Evolutionary conservation across 2,329 filamentous ascomycete species (phyloP).

Genomic region (Fusarium piperis): DNA sequence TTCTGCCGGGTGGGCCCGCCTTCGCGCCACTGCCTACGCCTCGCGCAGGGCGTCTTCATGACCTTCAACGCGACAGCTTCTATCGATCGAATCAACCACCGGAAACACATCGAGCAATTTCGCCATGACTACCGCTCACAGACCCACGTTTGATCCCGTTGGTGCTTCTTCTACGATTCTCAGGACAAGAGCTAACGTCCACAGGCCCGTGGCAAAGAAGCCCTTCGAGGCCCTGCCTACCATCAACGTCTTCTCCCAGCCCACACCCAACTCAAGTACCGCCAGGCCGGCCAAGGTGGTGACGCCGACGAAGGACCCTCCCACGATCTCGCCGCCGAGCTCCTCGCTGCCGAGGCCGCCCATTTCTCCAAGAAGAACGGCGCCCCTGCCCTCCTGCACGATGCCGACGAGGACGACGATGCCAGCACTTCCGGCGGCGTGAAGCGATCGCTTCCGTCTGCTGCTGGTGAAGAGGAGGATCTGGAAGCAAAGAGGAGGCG

Average conservation of each 20-base stretch:
- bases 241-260: slow-evolving; percentile 95
- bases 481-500: slow-evolving; percentile 83
- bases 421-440: slow-evolving; percentile 50
- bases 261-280: slow-evolving; percentile 90
- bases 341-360: slow-evolving; percentile 86
- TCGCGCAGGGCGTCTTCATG: slow-evolving; percentile 2
- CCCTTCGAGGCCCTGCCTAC: slow-evolving; percentile 90
- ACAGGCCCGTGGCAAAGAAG: slow-evolving; percentile 92
- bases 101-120: background rate
- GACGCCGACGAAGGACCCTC: slow-evolving; percentile 73
- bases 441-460: slow-evolving; percentile 66
- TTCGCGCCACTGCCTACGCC: slow-evolving; percentile 30
- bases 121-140: slow-evolving; percentile 73
- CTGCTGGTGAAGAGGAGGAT: slow-evolving; percentile 61
- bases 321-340: slow-evolving; percentile 88
- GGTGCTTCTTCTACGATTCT: slow-evolving; percentile 35
- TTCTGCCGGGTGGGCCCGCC: slow-evolving; percentile 60
- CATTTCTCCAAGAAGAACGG: slow-evolving; percentile 86
- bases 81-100: background rate
- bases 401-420: slow-evolving; percentile 61
- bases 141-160: slow-evolving; percentile 97
- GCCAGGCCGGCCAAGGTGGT: slow-evolving; percentile 88
- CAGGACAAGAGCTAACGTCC: slow-evolving; percentile 39
- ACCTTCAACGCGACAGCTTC: background rate
- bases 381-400: slow-evolving; percentile 55